A percentile compares a stretch with the other conserved stretches of the same genome.
Conservation (phyloP, 306 rosid genomes). For the Gleditsia sinensis region DNA sequence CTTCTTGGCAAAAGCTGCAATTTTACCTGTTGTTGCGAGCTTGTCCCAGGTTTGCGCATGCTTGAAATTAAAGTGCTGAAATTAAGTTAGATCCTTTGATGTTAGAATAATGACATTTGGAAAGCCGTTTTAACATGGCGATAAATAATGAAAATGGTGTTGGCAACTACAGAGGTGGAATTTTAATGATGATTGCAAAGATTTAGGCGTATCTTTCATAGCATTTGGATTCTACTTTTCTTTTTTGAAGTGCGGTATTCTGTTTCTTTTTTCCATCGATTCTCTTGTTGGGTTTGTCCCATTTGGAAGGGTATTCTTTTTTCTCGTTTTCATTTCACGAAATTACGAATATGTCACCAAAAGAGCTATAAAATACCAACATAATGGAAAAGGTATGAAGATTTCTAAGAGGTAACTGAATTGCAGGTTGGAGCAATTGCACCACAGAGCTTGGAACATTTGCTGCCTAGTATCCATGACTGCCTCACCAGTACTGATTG, state of each 20-base stretch:
- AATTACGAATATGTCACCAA: neutral
- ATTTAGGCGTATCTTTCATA: neutral
- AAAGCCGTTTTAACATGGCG: neutral
- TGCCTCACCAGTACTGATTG: constrained; percentile 85
- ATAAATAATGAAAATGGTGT: too few relatives aligned
- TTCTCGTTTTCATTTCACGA: neutral
- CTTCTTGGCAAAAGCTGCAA: constrained; percentile 77
- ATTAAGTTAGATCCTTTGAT: neutral
- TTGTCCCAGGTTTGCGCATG: constrained; percentile 71
- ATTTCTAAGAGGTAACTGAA: constrained; percentile 33
- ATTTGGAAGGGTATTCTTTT: neutral
- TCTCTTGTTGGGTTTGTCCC: constrained; percentile 12
- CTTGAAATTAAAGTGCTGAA: neutral
- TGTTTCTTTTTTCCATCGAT: neutral
- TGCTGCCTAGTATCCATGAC: constrained; percentile 76
- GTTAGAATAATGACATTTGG: neutral
- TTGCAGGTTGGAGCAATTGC: constrained; percentile 88
- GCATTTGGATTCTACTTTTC: neutral
- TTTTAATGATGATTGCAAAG: neutral
- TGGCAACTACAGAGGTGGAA: too few relatives aligned
- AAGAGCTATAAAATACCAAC: neutral
- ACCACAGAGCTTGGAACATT: constrained; percentile 78
- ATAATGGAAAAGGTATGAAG: neutral
- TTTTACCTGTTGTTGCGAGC: constrained; percentile 77
- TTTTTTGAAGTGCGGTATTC: constrained; percentile 22